phyloP scores from a whole-genome alignment of 805 yeast species.

The Barnettozyma wickerhamii region DNA sequence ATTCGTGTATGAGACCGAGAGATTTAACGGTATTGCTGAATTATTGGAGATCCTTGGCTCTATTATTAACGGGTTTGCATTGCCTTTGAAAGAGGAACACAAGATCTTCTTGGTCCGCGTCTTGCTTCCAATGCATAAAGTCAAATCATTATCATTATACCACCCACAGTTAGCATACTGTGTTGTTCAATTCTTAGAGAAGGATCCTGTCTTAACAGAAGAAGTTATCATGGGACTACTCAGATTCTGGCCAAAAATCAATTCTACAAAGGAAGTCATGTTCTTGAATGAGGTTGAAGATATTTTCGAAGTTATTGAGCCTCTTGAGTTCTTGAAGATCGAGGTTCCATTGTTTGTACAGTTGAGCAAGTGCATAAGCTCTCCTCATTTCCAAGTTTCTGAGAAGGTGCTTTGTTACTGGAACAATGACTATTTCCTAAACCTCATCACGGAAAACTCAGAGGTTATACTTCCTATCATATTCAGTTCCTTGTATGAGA shows the following conservation, averaged over 20 bases:
- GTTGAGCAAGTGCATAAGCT: conserved; percentile 86
- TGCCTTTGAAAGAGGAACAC: conserved; percentile 96
- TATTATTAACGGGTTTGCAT: conserved; percentile 95
- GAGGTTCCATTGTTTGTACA: conserved; percentile 94
- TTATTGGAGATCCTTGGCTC: conserved; percentile 92
- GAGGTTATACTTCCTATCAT: conserved; percentile 90
- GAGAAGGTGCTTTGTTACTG: conserved; percentile 92
- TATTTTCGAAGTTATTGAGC: conserved; percentile 93
- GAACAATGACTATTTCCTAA: conserved; percentile 91
- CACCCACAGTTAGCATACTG: conserved; percentile 98
- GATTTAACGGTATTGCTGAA: conserved; percentile 95
- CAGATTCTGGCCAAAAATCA: conserved; percentile 95
- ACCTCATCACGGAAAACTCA: conserved; percentile 86
- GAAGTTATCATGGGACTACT: conserved; percentile 94
- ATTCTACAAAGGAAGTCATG: conserved; percentile 94
- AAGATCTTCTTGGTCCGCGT: conserved; percentile 84
- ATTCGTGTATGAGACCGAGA: conserved; percentile 90
- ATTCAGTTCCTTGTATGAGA: conserved; percentile 84
- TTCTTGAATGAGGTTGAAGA: conserved; percentile 95
- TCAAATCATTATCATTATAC: conserved; percentile 79
- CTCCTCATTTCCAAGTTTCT: conserved; percentile 95
- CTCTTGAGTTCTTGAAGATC: conserved; percentile 83
- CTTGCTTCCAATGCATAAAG: conserved; percentile 88
- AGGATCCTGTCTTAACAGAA: conserved; percentile 87
- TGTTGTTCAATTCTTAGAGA: conserved; percentile 92